A percentile compares a stretch with the other conserved stretches of the same genome.
Conservation (phyloP, 2,329 filamentous ascomycete species). For the Pseudogymnoascus sp. region DNA sequence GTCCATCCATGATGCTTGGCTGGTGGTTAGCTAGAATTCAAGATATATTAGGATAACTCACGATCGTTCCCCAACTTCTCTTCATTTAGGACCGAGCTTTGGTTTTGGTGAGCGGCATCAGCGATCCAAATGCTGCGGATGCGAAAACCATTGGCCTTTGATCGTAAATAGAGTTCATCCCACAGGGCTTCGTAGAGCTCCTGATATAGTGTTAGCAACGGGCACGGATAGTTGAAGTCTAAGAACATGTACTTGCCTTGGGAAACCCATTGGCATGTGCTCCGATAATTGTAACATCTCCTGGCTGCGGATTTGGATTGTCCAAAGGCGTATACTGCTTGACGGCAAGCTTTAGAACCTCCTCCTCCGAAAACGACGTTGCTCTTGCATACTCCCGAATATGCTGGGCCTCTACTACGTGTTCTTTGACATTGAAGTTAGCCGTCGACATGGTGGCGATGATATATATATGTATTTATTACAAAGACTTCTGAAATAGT, state of each 20-base stretch:
- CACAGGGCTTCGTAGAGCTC: conserved; percentile 90
- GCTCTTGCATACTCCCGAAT: conserved; percentile 74
- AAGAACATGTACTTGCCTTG: conserved; percentile 48
- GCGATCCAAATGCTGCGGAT: conserved; percentile 85
- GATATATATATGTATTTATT: background rate
- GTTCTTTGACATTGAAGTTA: conserved; percentile 60
- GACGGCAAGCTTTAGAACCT: conserved; percentile 62
- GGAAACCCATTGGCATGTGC: conserved; percentile 89
- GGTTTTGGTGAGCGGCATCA: conserved; percentile 78
- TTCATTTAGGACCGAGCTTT: conserved; percentile 72
- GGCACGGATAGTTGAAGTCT: background rate
- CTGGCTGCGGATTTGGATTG: conserved; percentile 57
- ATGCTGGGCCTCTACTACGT: conserved; percentile 65
- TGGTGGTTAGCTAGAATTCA: conserved; percentile 11
- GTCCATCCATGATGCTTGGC: conserved; percentile 72
- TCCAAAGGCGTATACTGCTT: conserved; percentile 81
- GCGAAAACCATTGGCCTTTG: conserved; percentile 51
- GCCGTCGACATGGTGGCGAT: conserved; percentile 19
- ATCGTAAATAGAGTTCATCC: conserved; percentile 63
- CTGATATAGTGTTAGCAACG: conserved; percentile 32
- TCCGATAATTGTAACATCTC: conserved; percentile 77
- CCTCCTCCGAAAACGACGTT: conserved; percentile 64
- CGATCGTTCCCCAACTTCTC: conserved; percentile 72
- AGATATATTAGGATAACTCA: conserved; percentile 33
- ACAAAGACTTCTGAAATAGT: background rate